Base-by-base conservation (phyloP, 2,329 filamentous ascomycete genomes). In the Acrocalymma vagum region DNA sequence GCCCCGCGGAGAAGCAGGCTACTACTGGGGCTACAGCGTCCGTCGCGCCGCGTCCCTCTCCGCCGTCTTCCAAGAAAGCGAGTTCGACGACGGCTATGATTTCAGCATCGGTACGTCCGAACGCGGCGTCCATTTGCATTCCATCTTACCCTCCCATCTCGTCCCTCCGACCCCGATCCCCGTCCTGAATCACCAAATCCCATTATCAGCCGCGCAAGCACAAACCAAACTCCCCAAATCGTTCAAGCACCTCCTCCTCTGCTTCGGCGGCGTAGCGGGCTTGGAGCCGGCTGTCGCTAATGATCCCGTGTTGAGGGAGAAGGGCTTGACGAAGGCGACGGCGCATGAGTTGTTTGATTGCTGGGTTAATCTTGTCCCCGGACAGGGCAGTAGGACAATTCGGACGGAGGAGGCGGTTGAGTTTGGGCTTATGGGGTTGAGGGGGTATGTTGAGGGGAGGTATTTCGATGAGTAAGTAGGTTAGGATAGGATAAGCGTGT, bases 11-110 rank as follows among this genome's bases (percentile, higher is more conserved):
- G 83, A 91, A 50, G 82, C 77, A 2, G 90, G 90, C 0, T 94
- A 90, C 70, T 95, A 92, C 72, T 95, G 90, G 90, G 90, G 90
- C 29, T 95, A 87, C 67, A 79, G 75, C 7, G 83, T 91, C 3
- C 82, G 90, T 17, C 82, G 79, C 47, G 85, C 85, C 23, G 60
- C 70, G 4, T 85, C 82, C 3, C 78, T 95, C 5, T 87, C 87
- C 5, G 74, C 79, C 5, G 83, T 95, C 6, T 91, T 93, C 60
- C 91, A 88, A 4, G 88, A 92, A 64, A 85, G 83, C 52, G 79
- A 83, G 1, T 90, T 82, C 62, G 83, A 88, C 40, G 83, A 82
- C 29, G 90, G 90, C 9, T 95, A 95, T 69, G 89, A 95, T 68
- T 56, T 92, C 41, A 89, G 85, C 55, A 84, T 95, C 53, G 90